phyloP scores from a whole-genome alignment of 441 rosid genomes.

The Jatropha multifida region DNA sequence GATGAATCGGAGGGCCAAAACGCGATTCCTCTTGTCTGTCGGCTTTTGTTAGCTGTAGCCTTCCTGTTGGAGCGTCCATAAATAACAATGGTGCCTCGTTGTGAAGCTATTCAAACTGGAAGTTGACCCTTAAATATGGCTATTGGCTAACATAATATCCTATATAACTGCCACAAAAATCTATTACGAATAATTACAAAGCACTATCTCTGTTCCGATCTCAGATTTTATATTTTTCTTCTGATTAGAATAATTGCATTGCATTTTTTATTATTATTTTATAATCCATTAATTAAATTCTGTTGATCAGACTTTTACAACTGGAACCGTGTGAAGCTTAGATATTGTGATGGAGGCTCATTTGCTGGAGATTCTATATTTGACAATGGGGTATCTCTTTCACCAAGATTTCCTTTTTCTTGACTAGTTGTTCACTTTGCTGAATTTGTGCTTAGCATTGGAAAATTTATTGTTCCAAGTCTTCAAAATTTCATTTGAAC shows the following conservation, averaged over 20 bases:
- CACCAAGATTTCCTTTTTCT: background rate
- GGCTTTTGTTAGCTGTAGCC: background rate
- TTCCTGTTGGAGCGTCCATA: background rate
- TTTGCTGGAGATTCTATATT: constrained; percentile 73
- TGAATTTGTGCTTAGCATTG: background rate
- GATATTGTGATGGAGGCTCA: constrained; percentile 96
- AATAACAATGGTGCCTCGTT: background rate
- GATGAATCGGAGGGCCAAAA: constrained; percentile 19
- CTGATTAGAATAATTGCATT: background rate
- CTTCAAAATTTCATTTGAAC: background rate
- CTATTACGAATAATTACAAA: background rate
- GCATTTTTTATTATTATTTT: background rate
- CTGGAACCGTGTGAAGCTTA: constrained; percentile 93
- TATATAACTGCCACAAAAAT: too few species aligned
- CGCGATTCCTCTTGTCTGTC: background rate
- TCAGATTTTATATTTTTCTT: background rate
- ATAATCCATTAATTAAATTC: background rate
- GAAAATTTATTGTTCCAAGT: background rate
- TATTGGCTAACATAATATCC: background rate
- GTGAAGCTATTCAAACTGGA: background rate
- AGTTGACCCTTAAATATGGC: background rate
- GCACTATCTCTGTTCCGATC: too few species aligned
- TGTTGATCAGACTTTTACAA: constrained; percentile 74
- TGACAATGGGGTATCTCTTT: constrained; percentile 62
- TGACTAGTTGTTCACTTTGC: background rate